Evolutionary conservation across 2,329 filamentous ascomycete species (phyloP).

Genomic region (Botrytis byssoidea): DNA sequence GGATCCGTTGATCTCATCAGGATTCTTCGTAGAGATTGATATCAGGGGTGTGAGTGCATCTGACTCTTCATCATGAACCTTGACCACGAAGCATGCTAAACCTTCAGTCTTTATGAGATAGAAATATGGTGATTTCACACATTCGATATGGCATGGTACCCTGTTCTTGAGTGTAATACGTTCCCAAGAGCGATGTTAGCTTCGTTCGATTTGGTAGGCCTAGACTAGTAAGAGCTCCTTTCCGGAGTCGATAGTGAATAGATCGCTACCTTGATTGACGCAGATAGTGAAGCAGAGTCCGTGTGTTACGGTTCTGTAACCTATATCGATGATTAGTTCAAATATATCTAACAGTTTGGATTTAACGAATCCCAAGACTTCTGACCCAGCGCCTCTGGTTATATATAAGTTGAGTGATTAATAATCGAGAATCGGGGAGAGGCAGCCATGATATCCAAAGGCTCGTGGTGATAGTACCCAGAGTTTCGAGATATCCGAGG

Average conservation of each 20-base stretch:
- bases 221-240: background rate
- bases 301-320: background rate
- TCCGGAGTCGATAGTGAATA: background rate
- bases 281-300: background rate
- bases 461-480: background rate
- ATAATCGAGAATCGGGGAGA: background rate
- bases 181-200: background rate
- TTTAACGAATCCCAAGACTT: background rate
- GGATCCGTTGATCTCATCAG: background rate
- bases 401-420: background rate
- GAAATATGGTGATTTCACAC: background rate
- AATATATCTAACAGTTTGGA: background rate
- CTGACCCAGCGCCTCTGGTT: background rate
- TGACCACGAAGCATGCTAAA: background rate
- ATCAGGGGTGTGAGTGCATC: background rate
- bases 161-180: background rate
- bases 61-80: background rate
- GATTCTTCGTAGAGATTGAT: background rate
- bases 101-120: fast-evolving
- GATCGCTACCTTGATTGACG: background rate
- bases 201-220: background rate
- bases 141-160: background rate
- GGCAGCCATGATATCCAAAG: background rate
- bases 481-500: background rate
- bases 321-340: background rate